Evolutionary conservation across 75 land plant genomes (phyloP), one percentile per base, ranked within the genome.

Genomic region (Pinus albicaulis): DNA sequence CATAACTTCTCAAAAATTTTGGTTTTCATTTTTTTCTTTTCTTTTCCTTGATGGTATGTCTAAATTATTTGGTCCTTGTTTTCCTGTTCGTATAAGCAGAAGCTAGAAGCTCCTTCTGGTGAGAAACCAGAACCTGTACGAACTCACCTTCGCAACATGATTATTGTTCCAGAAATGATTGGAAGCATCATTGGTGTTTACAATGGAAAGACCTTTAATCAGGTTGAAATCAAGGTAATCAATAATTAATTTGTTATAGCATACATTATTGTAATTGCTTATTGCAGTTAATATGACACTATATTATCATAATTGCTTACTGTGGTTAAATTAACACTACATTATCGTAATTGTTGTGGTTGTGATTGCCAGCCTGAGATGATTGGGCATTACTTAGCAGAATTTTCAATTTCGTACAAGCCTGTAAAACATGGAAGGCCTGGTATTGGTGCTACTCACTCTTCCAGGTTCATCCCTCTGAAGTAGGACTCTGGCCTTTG

Each of bases 371-470:
- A 82, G 86, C 86, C 86, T 25, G 86, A 83, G 76, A 83, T 86
- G 87, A 86, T 86, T 62, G 86, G 87, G 7, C 87, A 86, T 66
- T 86, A 83, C 65, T 59, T 85, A 72, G 87, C 72, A 0, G 86
- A 86, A 87, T 86, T 86, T 56, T 86, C 87, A 12, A 86, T 86
- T 59, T 59, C 75, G 22, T 86, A 86, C 79, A 86, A 84, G 82
- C 87, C 87, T 71, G 87, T 86, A 19, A 86, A 84, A 82, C 87
- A 86, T 57, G 87, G 87, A 28, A 60, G 87, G 44, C 87, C 87
- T 68, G 99, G 99, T 87, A 91, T 95, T 80, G 98, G 98, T 85
- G 98, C 98, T 59, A 95, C 98, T 73, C 98, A 95, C 83, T 95
- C 98, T 0, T 95, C 98, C 3, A 89, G 98, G 89, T 95, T 95